These are phyloP conservation scores for Globisporangium takayamanum DNA, from an alignment of 352 stramenopile genomes.

Conservation along the genomic window DNA sequence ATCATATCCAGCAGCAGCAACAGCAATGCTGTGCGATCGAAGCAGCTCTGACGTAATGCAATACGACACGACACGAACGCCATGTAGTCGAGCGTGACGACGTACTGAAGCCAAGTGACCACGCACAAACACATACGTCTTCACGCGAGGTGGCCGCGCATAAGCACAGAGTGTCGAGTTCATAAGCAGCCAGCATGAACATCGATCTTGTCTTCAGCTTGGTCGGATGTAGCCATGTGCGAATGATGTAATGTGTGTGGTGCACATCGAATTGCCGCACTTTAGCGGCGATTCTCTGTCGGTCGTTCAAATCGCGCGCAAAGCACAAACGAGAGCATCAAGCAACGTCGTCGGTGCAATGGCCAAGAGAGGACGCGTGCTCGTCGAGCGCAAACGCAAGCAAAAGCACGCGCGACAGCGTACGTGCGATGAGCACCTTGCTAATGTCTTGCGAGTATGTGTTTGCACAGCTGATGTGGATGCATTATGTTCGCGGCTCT, in stretches of 20 bases:
- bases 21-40: background rate
- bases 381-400: slow-evolving; percentile 23
- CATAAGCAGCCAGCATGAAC: no score
- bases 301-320: no score
- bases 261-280: no score
- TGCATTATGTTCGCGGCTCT: background rate
- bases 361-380: slow-evolving; percentile 28
- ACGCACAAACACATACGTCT: no score
- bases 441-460: background rate
- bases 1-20: background rate
- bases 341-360: slow-evolving; percentile 9
- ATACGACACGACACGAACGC: background rate
- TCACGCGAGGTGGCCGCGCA: no score
- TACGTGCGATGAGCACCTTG: slow-evolving; percentile 12
- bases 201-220: no score
- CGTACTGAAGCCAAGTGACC: no score
- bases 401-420: slow-evolving; percentile 29
- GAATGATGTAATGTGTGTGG: no score
- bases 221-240: no score
- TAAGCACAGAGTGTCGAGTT: no score
- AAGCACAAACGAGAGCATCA: background rate
- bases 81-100: no score
- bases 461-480: background rate
- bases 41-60: background rate
- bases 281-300: no score